Conservation (phyloP, 2,329 filamentous ascomycete genomes). For the Aspergillus ochraceoroseus region DNA sequence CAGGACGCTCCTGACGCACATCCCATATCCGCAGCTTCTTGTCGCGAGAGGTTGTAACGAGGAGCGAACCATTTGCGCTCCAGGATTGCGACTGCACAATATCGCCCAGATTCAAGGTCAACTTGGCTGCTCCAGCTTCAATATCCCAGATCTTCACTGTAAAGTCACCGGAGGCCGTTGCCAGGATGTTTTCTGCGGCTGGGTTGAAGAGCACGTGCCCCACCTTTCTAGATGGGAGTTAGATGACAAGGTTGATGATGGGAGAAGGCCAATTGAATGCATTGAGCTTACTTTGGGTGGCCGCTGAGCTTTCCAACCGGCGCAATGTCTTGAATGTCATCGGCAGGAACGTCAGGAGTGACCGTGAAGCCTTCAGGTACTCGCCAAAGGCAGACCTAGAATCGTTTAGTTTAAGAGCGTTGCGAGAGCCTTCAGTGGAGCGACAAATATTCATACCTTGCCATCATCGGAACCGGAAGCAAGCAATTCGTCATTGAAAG, state of each 20-base stretch:
- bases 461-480: conserved; percentile 94
- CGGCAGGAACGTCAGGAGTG: conserved; percentile 66
- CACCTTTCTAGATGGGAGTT: conserved; percentile 65
- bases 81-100: conserved; percentile 94
- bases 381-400: conserved; percentile 80
- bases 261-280: neutral
- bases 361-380: conserved; percentile 84
- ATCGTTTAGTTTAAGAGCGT: conserved; percentile 15
- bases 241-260: conserved; percentile 10
- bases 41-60: conserved; percentile 92
- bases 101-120: conserved; percentile 78
- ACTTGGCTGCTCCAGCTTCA: conserved; percentile 65
- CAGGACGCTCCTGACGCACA: conserved; percentile 83
- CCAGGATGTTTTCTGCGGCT: conserved; percentile 88
- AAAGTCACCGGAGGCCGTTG: conserved; percentile 90
- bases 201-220: conserved; percentile 98
- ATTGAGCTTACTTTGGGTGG: conserved; percentile 66
- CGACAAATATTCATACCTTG: conserved; percentile 52
- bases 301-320: conserved; percentile 78
- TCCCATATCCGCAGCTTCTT: conserved; percentile 99
- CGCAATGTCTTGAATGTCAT: conserved; percentile 74
- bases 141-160: conserved; percentile 96
- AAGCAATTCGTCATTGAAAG: conserved; percentile 89
- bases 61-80: conserved; percentile 79
- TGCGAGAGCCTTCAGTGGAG: too few species aligned